Evolutionary conservation across 2,329 filamentous ascomycete genomes (phyloP), one percentile per base, ranked within the genome.

Genomic region (Diaporthe sp.): DNA sequence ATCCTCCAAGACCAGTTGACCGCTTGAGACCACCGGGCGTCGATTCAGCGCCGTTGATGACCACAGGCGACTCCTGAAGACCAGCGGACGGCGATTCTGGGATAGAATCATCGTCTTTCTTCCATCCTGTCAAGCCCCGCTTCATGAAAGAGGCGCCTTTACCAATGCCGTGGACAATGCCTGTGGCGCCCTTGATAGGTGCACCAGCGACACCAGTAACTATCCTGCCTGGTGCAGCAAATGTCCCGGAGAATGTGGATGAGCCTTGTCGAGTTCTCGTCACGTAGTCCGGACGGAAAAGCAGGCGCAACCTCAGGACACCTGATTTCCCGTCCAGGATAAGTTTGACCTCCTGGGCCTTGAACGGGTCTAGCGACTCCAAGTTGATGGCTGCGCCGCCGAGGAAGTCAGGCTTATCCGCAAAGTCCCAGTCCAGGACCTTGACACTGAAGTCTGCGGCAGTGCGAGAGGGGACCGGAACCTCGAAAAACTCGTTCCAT

Each of bases 401-500:
- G n/a, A 99, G 86, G 81, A 93, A 94, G 83, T 99, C 97, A 1
- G 96, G 95, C 84, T 96, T 96, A 82, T 97, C 95, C 63, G 94
- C 96, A 86, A 98, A 97, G 82, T 99, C 97, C 91, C 96, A 99
- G 81, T 99, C 97, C 82, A 93, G 97, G 3, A 98, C 92, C 72
- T 94, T 94, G 79, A 95, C 92, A 42, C 88, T 89, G 84, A 99
- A 97, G 35, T 97, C 91, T 50, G 96, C 94, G 0, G 89, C 95
- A 22, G 95, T 98, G 74, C 97, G 90, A 19, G 95, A 97, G 25
- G 94, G 92, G 70, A 99, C 87, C 1, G 92, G 88, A 0, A 94
- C 88, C 82, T 98, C 96, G 80, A 99, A 99, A 83, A 92, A 96
- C 81, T 99, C 97, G 81, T 98, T 98, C 97, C 97, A 99, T 0